Percentiles rank a stretch among this genome's conserved stretches.
Evolutionary conservation across 2,329 filamentous ascomycete genomes (phyloP).

Genomic region (Calonectria pseudoturangicola): DNA sequence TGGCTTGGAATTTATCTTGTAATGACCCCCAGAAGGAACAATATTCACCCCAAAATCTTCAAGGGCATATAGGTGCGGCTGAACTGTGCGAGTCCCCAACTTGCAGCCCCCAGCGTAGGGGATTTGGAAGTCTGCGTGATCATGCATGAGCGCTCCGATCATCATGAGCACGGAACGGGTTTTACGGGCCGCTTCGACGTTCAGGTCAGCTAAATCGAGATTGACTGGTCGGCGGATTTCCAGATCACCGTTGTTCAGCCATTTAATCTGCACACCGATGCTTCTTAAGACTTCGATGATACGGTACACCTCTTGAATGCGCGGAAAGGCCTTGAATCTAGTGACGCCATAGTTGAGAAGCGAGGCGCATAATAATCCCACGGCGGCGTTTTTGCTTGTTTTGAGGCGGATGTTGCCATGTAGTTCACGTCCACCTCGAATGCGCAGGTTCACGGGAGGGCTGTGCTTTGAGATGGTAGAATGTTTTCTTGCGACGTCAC

Average conservation of each 20-base stretch:
- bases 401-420: constrained; percentile 7
- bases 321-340: background rate
- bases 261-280: constrained; percentile 2
- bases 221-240: background rate
- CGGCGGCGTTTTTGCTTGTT: constrained; percentile 13
- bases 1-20: background rate
- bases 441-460: background rate
- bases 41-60: constrained; percentile 5
- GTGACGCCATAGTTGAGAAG: constrained; percentile 10
- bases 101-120: constrained; percentile 4
- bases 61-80: constrained; percentile 10
- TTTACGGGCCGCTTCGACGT: constrained; percentile 2
- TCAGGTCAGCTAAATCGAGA: background rate
- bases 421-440: background rate
- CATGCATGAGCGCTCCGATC: constrained; percentile 10
- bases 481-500: background rate
- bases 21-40: background rate
- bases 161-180: constrained; percentile 4
- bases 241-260: constrained; percentile 11
- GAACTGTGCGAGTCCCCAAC: constrained; percentile 1
- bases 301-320: constrained; percentile 12
- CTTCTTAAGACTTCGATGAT: constrained; percentile 5
- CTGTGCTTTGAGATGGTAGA: background rate
- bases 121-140: constrained; percentile 1
- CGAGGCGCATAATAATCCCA: background rate